Conservation (phyloP, 306 rosid genomes). For the apple (Malus domestica) region DNA sequence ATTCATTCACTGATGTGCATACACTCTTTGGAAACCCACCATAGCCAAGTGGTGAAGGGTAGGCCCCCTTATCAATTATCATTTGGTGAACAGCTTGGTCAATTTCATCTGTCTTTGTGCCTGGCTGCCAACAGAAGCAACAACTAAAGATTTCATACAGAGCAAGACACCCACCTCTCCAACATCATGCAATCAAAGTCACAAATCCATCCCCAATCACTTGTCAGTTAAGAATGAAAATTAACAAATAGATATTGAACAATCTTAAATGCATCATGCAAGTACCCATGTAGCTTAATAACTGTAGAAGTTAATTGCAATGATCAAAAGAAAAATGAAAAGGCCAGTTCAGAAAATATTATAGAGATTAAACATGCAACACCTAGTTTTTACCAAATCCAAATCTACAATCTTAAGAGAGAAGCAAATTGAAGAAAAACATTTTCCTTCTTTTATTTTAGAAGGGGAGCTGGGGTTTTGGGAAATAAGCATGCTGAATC, state of each 20-base stretch:
- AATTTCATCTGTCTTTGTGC: conserved; percentile 84
- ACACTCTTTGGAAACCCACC: conserved; percentile 97
- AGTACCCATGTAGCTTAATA: neutral
- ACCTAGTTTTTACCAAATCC: neutral
- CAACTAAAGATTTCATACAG: conserved; percentile 26
- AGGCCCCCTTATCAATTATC: conserved; percentile 90
- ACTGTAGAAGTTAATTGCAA: neutral
- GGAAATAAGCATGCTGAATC: neutral
- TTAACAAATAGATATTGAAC: neutral
- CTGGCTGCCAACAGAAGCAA: conserved; percentile 83
- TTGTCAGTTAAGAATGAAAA: neutral
- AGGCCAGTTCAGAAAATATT: neutral
- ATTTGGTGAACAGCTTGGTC: conserved; percentile 91
- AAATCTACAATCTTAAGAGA: neutral
- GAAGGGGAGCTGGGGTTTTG: too few relatives aligned
- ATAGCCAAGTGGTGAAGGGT: conserved; percentile 93
- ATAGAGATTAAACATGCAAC: neutral
- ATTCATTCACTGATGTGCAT: conserved; percentile 95
- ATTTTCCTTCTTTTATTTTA: neutral
- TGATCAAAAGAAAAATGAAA: neutral
- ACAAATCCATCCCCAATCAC: conserved; percentile 2
- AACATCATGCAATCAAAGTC: conserved; percentile 2
- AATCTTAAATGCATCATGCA: neutral
- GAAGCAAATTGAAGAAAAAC: neutral
- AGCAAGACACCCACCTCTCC: neutral